Base-by-base conservation (phyloP, 2,329 filamentous ascomycete species). In the Penicillium thymicola region DNA sequence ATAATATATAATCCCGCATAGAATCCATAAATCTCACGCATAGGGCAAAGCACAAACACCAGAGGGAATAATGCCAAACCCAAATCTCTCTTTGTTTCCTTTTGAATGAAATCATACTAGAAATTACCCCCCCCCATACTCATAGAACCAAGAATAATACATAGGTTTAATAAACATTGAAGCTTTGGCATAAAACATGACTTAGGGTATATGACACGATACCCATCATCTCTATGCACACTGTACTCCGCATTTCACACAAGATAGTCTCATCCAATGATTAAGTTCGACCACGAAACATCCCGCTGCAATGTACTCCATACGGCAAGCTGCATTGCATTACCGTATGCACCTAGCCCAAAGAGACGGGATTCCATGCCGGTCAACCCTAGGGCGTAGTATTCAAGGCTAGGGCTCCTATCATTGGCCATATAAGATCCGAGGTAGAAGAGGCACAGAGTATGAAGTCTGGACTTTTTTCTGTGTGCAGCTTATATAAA, bases 241-340 rank as follows among this genome's bases (percentile, higher is more conserved):
- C 36, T 30, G 27, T 27, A 27, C 47, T 40, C 38, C 21, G 11
- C 11, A 44, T 28, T 42, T 8, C 40, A 4, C 18, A 45, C 18
- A 16, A 45, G 6, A 32, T 14, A 30, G 2, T 14, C 40, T 42
- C 25, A 43, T 18, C 34, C 51, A 46, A 38, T 36, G 38, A 60
- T 50, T 27, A 36, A 59, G 42, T 55, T 59, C 54, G 58, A 62
- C 59, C 50, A 40, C n/a, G 6, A 51, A 11, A 43, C 9, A 43
- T 32, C 37, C 59, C 56, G 63, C 60, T 49, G 56, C 51, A 53
- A 43, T 51, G 51, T 57, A 58, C 59, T 61, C 57, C 57, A 64
- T 62, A 54, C 59, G 61, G 64, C 38, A 60, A 55, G 54, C 54
- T 63, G 61, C 62, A 66, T 62, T 62, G 57, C 61, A 66, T 64